Conservation (phyloP, 75 land plant genomes). For the Cunninghamia lanceolata region DNA sequence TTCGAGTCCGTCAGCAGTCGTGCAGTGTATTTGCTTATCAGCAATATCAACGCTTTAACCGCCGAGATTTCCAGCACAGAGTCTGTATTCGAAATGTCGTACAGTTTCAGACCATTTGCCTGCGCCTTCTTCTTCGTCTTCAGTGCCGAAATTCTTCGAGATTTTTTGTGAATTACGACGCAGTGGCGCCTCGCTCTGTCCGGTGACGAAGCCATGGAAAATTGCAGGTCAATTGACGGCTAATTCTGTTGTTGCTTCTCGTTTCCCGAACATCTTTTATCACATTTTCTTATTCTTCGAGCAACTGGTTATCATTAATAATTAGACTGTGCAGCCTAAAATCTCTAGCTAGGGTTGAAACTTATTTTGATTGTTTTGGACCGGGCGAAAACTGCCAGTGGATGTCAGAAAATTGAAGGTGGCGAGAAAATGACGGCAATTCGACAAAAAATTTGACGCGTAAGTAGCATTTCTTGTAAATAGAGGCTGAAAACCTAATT, state of each 20-base stretch:
- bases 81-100: neutral
- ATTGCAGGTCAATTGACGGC: neutral
- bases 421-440: neutral
- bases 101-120: neutral
- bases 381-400: neutral
- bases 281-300: neutral
- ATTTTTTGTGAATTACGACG: neutral
- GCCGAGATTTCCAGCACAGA: slow-evolving; percentile 14
- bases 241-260: neutral
- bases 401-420: neutral
- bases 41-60: slow-evolving; percentile 17
- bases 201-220: neutral
- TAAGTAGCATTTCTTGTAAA: neutral
- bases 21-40: slow-evolving; percentile 22
- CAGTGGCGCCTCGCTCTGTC: neutral
- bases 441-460: neutral
- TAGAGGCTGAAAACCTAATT: too few species aligned
- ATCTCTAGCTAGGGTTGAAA: neutral
- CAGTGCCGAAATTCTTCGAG: neutral
- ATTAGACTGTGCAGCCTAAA: neutral
- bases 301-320: neutral
- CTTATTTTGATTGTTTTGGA: neutral
- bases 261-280: neutral
- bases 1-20: slow-evolving; percentile 23
- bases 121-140: neutral